Conservation (phyloP, 2,329 filamentous ascomycete genomes). For the Blastomyces gilchristii region DNA sequence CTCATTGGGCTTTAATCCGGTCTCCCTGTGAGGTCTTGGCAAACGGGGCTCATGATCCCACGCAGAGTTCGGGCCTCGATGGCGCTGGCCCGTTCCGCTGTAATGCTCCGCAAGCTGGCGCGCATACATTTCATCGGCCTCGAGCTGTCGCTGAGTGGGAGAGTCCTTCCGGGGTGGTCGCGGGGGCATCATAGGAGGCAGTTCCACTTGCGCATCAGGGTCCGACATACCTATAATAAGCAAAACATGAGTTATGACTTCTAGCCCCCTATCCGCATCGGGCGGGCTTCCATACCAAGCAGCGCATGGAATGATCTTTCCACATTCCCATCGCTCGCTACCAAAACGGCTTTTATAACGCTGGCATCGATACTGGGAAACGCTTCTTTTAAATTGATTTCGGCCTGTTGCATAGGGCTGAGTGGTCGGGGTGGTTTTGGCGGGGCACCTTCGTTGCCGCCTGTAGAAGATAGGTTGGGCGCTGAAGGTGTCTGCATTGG, state of each 20-base stretch:
- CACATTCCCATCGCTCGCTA: conserved; percentile 74
- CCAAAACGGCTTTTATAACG: conserved; percentile 79
- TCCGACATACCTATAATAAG: conserved; percentile 59
- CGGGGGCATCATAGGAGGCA: conserved; percentile 70
- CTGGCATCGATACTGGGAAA: conserved; percentile 73
- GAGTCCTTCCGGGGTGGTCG: conserved; percentile 51
- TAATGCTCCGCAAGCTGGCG: conserved; percentile 90
- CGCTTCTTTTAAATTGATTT: conserved; percentile 81
- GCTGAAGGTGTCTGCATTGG: conserved; percentile 21
- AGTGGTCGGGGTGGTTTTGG: conserved; percentile 77
- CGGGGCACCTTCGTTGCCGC: conserved; percentile 41
- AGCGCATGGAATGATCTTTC: conserved; percentile 95
- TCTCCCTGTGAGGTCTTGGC: conserved; percentile 40
- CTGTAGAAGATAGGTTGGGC: conserved; percentile 19
- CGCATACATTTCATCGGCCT: conserved; percentile 83
- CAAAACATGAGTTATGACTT: neutral
- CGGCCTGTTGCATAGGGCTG: conserved; percentile 72
- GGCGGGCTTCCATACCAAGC: conserved; percentile 49
- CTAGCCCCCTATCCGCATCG: neutral
- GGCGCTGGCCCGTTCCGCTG: conserved; percentile 38
- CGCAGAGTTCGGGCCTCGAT: conserved; percentile 10
- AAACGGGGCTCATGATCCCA: conserved; percentile 24
- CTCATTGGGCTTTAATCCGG: conserved; percentile 48
- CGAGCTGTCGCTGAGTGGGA: conserved; percentile 65
- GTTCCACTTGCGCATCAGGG: conserved; percentile 55